Evolutionary conservation across 139 green algal genomes (phyloP).

Genomic region (Micromonas pusilla): DNA sequence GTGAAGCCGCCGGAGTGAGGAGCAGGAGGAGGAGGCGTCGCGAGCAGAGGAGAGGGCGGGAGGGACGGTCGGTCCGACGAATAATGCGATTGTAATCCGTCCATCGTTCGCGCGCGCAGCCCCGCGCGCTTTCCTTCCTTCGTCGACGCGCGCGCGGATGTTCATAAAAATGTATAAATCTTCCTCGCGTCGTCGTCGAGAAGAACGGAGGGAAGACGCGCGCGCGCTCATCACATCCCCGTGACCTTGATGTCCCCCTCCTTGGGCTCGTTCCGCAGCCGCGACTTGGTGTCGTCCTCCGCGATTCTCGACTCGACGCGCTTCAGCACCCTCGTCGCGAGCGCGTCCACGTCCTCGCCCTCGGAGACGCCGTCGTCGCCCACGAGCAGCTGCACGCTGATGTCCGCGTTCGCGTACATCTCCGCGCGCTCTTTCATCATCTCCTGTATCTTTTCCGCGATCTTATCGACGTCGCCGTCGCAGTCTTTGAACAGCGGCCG

Average conservation of each 20-base stretch:
- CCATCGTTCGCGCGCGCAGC: no score
- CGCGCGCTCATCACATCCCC: not conserved
- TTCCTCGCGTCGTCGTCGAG: not conserved
- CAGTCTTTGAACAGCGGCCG: slow-evolving; percentile 19
- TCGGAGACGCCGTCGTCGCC: not conserved
- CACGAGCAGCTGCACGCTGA: not conserved
- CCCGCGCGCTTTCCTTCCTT: no score
- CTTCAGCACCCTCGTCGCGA: not conserved
- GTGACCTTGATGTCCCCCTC: slow-evolving; percentile 1
- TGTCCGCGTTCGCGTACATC: slow-evolving; percentile 23
- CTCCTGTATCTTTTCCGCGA: not conserved
- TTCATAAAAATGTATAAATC: no score
- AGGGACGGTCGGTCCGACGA: no score
- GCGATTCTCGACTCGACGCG: not conserved
- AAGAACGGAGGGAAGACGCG: no score
- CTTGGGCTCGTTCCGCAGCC: not conserved
- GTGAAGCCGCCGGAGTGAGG: no score
- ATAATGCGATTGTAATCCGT: no score
- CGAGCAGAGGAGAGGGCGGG: no score
- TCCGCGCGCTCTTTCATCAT: not conserved
- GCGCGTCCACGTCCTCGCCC: not conserved
- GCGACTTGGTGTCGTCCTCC: not conserved
- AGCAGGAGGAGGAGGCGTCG: no score
- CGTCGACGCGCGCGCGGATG: no score
- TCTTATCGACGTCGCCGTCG: not conserved